These are phyloP conservation scores for Ilyonectria mors-panacis DNA, from an alignment of 2,329 filamentous ascomycete species.

Conservation along the genomic window DNA sequence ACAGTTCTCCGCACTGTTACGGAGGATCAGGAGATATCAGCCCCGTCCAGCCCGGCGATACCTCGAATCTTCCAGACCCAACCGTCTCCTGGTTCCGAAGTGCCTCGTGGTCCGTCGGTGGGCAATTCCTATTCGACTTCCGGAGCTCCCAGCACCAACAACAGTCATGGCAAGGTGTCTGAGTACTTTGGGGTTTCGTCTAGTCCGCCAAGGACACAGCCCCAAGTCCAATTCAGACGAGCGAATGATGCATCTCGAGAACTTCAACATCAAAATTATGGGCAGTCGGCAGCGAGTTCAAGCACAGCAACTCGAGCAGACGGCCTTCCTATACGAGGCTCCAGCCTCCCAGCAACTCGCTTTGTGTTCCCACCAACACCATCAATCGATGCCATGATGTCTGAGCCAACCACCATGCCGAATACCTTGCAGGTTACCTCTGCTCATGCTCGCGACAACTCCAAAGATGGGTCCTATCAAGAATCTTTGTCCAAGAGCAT, in stretches of 20 bases:
- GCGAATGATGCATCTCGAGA: conserved; percentile 38
- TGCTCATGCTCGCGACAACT: conserved; percentile 23
- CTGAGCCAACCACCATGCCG: conserved; percentile 27
- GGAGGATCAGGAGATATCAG: conserved; percentile 43
- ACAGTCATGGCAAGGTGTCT: conserved; percentile 28
- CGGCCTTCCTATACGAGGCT: conserved; percentile 42
- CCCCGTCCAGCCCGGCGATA: conserved; percentile 26
- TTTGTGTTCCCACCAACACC: conserved; percentile 38
- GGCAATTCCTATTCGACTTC: conserved; percentile 19
- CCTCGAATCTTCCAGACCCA: conserved; percentile 29
- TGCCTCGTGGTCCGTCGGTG: conserved; percentile 14
- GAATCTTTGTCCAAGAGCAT: conserved; percentile 41
- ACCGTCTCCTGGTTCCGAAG: conserved; percentile 22
- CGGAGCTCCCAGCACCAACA: conserved; percentile 34
- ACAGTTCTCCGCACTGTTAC: conserved; percentile 53
- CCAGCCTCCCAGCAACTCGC: conserved; percentile 45
- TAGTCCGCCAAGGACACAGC: conserved; percentile 38
- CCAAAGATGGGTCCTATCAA: conserved; percentile 30
- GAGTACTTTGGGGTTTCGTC: conserved; percentile 46
- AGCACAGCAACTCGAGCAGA: conserved; percentile 20
- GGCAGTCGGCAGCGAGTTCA: conserved; percentile 12
- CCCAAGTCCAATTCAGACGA: conserved; percentile 42
- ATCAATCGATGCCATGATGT: conserved; percentile 49
- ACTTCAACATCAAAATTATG: conserved; percentile 22
- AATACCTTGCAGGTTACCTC: conserved; percentile 20